These are phyloP conservation scores for Penicillium oxalicum DNA, from an alignment of 2,329 filamentous ascomycete genomes.

Conservation along the genomic window DNA sequence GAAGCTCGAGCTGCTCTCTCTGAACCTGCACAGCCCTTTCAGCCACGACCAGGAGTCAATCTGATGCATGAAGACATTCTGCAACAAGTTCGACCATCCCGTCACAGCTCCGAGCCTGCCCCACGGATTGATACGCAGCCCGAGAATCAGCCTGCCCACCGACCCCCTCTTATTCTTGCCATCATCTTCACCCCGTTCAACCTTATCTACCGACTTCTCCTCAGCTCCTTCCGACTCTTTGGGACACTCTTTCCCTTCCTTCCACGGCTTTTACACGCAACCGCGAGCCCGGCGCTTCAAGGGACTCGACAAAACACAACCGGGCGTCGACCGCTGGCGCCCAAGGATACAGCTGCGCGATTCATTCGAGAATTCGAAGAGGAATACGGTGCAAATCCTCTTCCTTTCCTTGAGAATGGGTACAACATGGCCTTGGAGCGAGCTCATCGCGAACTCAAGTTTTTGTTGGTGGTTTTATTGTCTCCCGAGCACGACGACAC, in stretches of 20 bases:
- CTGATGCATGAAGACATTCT: slow-evolving; percentile 49
- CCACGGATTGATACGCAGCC: slow-evolving; percentile 78
- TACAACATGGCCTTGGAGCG: slow-evolving; percentile 87
- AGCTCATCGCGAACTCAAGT: slow-evolving; percentile 86
- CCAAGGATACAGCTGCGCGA: slow-evolving; percentile 78
- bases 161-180: slow-evolving; percentile 68
- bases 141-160: slow-evolving; percentile 58
- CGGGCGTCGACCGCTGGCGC: slow-evolving; percentile 69
- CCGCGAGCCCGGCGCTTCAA: slow-evolving; percentile 46
- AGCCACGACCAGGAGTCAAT: slow-evolving; percentile 64
- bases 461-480: slow-evolving; percentile 78
- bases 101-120: slow-evolving; percentile 58
- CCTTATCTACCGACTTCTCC: slow-evolving; percentile 66
- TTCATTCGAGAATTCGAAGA: slow-evolving; percentile 94
- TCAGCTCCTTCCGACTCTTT: slow-evolving; percentile 62
- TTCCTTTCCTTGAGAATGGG: slow-evolving; percentile 80
- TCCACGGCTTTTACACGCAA: slow-evolving; percentile 52
- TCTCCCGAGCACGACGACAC: slow-evolving; percentile 96
- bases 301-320: slow-evolving; percentile 52
- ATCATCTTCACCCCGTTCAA: slow-evolving; percentile 77
- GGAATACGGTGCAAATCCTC: slow-evolving; percentile 63
- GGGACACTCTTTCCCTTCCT: slow-evolving; percentile 76
- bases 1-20: slow-evolving; percentile 64
- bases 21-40: slow-evolving; percentile 49
- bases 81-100: slow-evolving; percentile 26